A percentile compares a stretch with the other conserved stretches of the same genome.
phyloP scores from a whole-genome alignment of 192 early-diverging fungal genomes.

The Rhizoclosmatium sp. region DNA sequence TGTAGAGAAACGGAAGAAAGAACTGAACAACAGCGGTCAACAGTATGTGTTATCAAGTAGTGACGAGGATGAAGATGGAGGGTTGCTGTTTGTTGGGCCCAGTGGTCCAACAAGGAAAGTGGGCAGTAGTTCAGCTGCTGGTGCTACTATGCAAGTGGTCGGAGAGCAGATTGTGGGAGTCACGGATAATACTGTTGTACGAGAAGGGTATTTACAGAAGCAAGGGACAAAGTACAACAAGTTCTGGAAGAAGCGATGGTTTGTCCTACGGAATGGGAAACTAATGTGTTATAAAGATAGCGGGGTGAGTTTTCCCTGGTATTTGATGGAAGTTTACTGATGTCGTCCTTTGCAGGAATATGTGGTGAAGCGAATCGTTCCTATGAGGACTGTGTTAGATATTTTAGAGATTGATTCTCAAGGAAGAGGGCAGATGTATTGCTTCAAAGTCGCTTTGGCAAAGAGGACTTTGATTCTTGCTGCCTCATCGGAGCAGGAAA shows the following conservation, averaged over 20 bases:
- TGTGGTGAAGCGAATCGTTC: slow-evolving; percentile 56
- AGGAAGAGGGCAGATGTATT: slow-evolving; percentile 40
- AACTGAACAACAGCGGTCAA: background rate
- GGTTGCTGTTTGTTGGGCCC: background rate
- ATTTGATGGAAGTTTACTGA: slow-evolving; percentile 25
- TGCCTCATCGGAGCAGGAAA: slow-evolving; percentile 37
- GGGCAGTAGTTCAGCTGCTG: background rate
- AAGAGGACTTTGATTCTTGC: slow-evolving; percentile 52
- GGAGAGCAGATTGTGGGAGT: slow-evolving; percentile 16
- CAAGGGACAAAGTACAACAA: slow-evolving; percentile 49
- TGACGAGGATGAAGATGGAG: slow-evolving; percentile 55
- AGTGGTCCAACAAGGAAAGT: background rate
- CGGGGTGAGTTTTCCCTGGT: slow-evolving; percentile 34
- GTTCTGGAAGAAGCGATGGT: slow-evolving; percentile 60
- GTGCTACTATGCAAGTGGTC: background rate
- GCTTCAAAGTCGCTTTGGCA: slow-evolving; percentile 56
- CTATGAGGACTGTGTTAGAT: slow-evolving; percentile 50
- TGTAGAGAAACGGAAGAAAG: background rate
- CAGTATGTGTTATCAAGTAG: slow-evolving; percentile 42
- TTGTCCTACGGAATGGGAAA: slow-evolving; percentile 54
- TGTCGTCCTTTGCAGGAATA: slow-evolving; percentile 47
- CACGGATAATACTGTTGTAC: slow-evolving; percentile 46
- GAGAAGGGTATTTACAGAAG: slow-evolving; percentile 58
- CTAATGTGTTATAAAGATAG: slow-evolving; percentile 57
- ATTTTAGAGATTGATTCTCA: slow-evolving; percentile 57